Conservation (phyloP, 1,139 yeast genomes). For the Yarrowia galli region DNA sequence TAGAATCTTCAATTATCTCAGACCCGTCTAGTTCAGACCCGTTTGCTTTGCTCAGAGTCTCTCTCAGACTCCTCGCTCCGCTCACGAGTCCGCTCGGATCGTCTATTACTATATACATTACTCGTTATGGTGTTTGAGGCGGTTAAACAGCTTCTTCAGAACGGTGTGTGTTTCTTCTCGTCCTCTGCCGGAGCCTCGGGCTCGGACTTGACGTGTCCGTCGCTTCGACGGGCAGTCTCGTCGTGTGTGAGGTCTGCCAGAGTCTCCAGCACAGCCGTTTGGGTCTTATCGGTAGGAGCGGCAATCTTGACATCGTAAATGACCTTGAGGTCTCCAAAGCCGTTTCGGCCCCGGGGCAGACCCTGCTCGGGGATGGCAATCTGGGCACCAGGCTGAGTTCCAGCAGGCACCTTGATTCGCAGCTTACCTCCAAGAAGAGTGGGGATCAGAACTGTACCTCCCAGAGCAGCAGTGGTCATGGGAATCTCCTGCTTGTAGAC, state of each 20-base stretch:
- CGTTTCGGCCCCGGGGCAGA: slow-evolving; percentile 72
- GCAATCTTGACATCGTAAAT: slow-evolving; percentile 73
- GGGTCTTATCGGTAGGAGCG: slow-evolving; percentile 83
- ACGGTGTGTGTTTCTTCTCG: slow-evolving; percentile 42
- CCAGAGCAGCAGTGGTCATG: slow-evolving; percentile 95
- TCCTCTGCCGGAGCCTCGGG: slow-evolving; percentile 39
- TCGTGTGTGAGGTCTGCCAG: slow-evolving; percentile 91
- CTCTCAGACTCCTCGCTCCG: neutral
- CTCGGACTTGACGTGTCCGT: slow-evolving; percentile 61
- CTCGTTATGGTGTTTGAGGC: slow-evolving; percentile 46
- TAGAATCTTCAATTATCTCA: too few species aligned
- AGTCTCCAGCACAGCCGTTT: slow-evolving; percentile 90
- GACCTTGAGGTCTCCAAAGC: slow-evolving; percentile 76
- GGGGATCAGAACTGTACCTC: slow-evolving; percentile 88
- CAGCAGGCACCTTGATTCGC: slow-evolving; percentile 82
- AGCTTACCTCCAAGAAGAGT: slow-evolving; percentile 78
- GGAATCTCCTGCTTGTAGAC: slow-evolving; percentile 71
- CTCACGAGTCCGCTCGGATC: neutral
- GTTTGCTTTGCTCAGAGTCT: too few species aligned
- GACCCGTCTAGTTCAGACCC: too few species aligned
- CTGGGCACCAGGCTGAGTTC: slow-evolving; percentile 79
- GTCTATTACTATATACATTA: slow-evolving; percentile 38
- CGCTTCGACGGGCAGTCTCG: slow-evolving; percentile 72
- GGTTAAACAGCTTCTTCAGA: slow-evolving; percentile 47
- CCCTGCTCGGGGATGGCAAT: slow-evolving; percentile 88